Percentiles rank a stretch among this genome's conserved stretches.
These are phyloP conservation scores for Phalaenopsis aphrodite DNA, from an alignment of 106 monocot genomes.

Conservation along the genomic window DNA sequence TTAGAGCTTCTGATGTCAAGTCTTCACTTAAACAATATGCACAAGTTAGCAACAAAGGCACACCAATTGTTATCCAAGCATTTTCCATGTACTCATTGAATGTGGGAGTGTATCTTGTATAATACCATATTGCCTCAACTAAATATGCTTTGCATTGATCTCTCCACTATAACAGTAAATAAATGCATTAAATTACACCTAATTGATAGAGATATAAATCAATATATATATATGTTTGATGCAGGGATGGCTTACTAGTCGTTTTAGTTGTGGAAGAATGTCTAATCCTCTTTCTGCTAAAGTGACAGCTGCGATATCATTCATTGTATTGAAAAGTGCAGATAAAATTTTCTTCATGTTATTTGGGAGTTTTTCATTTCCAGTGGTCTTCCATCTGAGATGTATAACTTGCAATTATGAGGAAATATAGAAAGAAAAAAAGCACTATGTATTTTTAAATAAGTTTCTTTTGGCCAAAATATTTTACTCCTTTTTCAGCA, in stretches of 20 bases:
- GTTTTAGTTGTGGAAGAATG: slow-evolving; percentile 2
- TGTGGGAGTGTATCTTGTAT: neutral
- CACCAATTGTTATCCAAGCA: neutral
- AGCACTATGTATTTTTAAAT: too few relatives aligned
- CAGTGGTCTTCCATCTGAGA: neutral
- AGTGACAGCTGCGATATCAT: neutral
- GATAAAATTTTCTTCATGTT: neutral
- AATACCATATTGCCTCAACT: neutral
- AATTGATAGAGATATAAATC: neutral
- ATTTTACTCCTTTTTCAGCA: too few relatives aligned
- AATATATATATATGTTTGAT: neutral
- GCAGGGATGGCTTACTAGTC: neutral
- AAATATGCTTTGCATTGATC: neutral
- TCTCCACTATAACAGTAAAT: neutral
- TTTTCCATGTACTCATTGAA: neutral
- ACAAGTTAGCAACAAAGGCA: neutral
- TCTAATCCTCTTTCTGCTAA: neutral
- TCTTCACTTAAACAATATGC: neutral
- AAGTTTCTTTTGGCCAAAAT: too few relatives aligned
- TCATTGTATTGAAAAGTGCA: neutral
- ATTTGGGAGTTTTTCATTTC: neutral
- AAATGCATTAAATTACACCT: neutral
- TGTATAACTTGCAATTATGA: neutral
- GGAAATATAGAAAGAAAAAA: too few relatives aligned
- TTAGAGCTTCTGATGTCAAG: neutral